Evolutionary conservation across 2,329 filamentous ascomycete genomes (phyloP).

Genomic region (Lachnellula cervina): DNA sequence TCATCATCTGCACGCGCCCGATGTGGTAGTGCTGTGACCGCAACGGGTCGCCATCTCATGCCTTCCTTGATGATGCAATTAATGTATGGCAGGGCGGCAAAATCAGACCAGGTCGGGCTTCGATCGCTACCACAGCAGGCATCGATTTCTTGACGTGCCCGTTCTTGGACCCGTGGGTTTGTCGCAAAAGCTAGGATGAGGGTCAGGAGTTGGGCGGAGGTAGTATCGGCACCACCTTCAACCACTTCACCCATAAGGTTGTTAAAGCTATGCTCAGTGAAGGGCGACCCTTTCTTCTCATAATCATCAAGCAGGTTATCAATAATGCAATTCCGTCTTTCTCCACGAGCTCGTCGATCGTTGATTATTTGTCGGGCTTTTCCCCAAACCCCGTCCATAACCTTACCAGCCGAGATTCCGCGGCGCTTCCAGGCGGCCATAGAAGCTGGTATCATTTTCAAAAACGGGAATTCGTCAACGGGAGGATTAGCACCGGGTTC

Average conservation of each 20-base stretch:
- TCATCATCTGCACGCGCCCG: slow-evolving; percentile 37
- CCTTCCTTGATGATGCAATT: slow-evolving; percentile 37
- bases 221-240: slow-evolving; percentile 36
- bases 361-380: not conserved
- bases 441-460: slow-evolving; percentile 21
- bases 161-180: slow-evolving; percentile 37
- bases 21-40: slow-evolving; percentile 30
- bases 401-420: not conserved
- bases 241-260: slow-evolving; percentile 38
- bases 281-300: slow-evolving; percentile 26
- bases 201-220: slow-evolving; percentile 28
- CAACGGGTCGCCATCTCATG: slow-evolving; percentile 29
- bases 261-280: too few species aligned
- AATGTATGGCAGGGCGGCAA: slow-evolving; percentile 35
- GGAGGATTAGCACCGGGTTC: slow-evolving; percentile 33
- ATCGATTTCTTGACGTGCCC: slow-evolving; percentile 38
- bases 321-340: not conserved
- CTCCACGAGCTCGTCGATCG: too few species aligned
- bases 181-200: slow-evolving; percentile 33
- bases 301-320: not conserved
- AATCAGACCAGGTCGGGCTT: slow-evolving; percentile 33
- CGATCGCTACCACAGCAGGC: slow-evolving; percentile 33
- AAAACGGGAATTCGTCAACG: slow-evolving; percentile 32
- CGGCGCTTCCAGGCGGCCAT: not conserved
- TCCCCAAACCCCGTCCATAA: not conserved